phyloP scores from a whole-genome alignment of 2,329 filamentous ascomycete genomes.

The Cryoendolithus antarcticus region DNA sequence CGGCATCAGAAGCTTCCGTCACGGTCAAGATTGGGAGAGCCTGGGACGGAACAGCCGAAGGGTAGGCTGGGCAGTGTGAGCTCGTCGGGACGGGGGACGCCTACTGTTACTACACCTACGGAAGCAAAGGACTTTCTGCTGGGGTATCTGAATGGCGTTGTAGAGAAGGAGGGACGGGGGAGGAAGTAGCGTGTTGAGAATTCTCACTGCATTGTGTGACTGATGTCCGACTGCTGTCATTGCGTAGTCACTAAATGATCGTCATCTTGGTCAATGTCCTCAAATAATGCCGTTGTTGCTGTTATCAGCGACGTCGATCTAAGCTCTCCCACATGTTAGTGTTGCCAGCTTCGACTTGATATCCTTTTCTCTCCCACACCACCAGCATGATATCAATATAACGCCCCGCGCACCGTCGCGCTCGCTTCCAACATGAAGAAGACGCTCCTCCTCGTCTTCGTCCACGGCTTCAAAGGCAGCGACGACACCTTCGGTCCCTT shows the following conservation, averaged over 20 bases:
- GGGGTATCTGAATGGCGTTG: conserved; percentile 24
- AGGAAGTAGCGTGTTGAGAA: background rate
- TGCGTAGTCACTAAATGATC: too few species aligned
- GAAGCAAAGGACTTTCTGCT: conserved; percentile 24
- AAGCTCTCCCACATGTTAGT: too few species aligned
- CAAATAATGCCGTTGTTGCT: too few species aligned
- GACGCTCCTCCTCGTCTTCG: conserved; percentile 69
- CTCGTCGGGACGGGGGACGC: conserved; percentile 11
- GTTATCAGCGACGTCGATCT: too few species aligned
- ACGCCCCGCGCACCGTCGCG: too few species aligned
- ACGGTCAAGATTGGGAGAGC: background rate
- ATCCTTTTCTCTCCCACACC: too few species aligned
- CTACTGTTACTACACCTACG: conserved; percentile 14
- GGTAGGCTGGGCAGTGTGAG: conserved; percentile 15
- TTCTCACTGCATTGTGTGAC: too few species aligned
- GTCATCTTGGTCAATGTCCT: too few species aligned
- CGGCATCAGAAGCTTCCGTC: conserved; percentile 4
- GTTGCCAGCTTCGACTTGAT: too few species aligned
- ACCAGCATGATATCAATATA: too few species aligned
- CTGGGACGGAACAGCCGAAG: conserved; percentile 6
- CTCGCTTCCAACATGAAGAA: conserved; percentile 41
- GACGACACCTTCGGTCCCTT: conserved; percentile 69
- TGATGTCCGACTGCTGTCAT: too few species aligned
- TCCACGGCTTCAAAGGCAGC: conserved; percentile 80
- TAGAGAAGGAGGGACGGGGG: conserved; percentile 18